A percentile compares a stretch with the other conserved stretches of the same genome.
Conservation (phyloP, 1,139 yeast species). For the Waltiozyma sp. region DNA sequence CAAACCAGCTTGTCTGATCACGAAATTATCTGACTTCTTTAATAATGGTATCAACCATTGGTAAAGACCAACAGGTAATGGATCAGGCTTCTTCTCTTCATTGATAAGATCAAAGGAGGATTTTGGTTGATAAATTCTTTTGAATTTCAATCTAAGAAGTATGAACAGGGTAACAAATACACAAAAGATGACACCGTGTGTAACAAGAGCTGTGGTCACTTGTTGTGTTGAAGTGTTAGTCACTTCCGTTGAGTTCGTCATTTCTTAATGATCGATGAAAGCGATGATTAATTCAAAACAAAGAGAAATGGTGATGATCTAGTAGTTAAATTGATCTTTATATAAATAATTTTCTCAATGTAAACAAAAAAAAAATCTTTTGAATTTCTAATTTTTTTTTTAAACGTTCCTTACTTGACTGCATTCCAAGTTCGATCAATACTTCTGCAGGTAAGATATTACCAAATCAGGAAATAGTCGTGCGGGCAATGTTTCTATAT, state of each 20-base stretch:
- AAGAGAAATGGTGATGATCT: too few relatives aligned
- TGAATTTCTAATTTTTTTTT: too few relatives aligned
- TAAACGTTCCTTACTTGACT: too few relatives aligned
- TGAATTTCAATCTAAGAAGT: slow-evolving; percentile 40
- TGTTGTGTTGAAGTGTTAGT: slow-evolving; percentile 47
- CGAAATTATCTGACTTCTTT: slow-evolving; percentile 50
- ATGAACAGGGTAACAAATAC: slow-evolving; percentile 43
- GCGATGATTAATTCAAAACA: too few relatives aligned
- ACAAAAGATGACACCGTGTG: slow-evolving; percentile 44
- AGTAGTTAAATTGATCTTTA: too few relatives aligned
- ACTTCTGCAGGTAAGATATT: too few relatives aligned
- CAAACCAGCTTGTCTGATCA: slow-evolving; percentile 62
- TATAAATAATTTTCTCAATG: too few relatives aligned
- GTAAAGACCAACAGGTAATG: slow-evolving; percentile 51
- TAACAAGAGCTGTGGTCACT: slow-evolving; percentile 47
- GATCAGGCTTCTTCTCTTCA: slow-evolving; percentile 50
- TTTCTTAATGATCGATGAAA: background rate
- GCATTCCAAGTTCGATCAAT: too few relatives aligned
- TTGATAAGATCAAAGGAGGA: slow-evolving; percentile 46
- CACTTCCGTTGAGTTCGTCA: slow-evolving; percentile 10
- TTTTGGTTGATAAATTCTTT: slow-evolving; percentile 62
- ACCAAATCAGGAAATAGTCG: too few relatives aligned
- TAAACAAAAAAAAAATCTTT: too few relatives aligned
- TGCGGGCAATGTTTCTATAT: too few relatives aligned
- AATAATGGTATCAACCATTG: slow-evolving; percentile 49